phyloP scores from a whole-genome alignment of 805 yeast species.

The Teunomyces kruisii region DNA sequence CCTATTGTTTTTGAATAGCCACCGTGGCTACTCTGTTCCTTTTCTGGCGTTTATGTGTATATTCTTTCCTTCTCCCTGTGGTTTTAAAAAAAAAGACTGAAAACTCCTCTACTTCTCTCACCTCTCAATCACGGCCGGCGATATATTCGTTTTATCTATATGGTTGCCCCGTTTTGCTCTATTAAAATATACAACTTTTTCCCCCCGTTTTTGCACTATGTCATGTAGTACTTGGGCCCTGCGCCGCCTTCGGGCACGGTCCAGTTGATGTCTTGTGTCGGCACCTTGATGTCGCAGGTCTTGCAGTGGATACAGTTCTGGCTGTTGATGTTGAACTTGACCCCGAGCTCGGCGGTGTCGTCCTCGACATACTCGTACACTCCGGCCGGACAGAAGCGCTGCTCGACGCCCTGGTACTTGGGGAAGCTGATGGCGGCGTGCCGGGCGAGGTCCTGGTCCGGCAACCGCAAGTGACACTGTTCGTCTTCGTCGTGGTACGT shows the following conservation, averaged over 20 bases:
- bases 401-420: constrained; percentile 81
- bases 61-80: neutral
- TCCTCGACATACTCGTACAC: constrained; percentile 92
- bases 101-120: neutral
- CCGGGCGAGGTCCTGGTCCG: constrained; percentile 57
- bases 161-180: neutral
- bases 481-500: constrained; percentile 95
- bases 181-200: neutral
- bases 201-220: constrained; percentile 40
- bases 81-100: neutral
- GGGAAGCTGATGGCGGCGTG: constrained; percentile 75
- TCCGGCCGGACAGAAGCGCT: constrained; percentile 96
- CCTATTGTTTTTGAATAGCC: neutral
- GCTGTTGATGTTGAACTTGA: constrained; percentile 87
- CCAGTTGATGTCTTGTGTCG: constrained; percentile 93
- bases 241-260: constrained; percentile 99
- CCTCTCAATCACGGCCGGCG: no score
- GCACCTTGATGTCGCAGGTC: constrained; percentile 96
- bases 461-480: constrained; percentile 74
- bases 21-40: neutral
- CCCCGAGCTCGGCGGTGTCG: constrained; percentile 55
- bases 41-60: constrained; percentile 2
- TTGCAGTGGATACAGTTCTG: constrained; percentile 98
- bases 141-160: no score
- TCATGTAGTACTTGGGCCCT: constrained; percentile 93